Percentiles rank a stretch among this genome's conserved stretches.
Evolutionary conservation across 768 basidiomycete species (phyloP).

Genomic region (Rhodosporidiobolus sp.): DNA sequence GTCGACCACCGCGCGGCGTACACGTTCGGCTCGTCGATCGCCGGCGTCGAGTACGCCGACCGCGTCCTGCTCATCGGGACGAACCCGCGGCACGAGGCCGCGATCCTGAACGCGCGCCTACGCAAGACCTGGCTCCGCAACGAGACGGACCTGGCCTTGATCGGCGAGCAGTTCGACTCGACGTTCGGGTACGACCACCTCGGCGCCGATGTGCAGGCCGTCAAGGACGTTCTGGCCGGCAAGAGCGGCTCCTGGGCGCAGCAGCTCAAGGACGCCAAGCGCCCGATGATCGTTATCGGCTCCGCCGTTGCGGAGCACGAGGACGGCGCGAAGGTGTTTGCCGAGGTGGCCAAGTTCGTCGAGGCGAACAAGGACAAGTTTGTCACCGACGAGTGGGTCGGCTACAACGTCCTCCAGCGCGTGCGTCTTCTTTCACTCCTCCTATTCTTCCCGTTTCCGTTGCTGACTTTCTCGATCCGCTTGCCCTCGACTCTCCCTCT

Average conservation of each 20-base stretch:
- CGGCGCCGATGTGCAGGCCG: slow-evolving; percentile 68
- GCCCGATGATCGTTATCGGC: slow-evolving; percentile 88
- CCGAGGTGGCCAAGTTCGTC: slow-evolving; percentile 73
- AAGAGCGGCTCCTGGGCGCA: slow-evolving; percentile 60
- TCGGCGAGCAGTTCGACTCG: slow-evolving; percentile 87
- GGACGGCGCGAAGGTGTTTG: slow-evolving; percentile 74
- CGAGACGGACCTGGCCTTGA: slow-evolving; percentile 76
- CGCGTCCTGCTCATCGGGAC: slow-evolving; percentile 90
- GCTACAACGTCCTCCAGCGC: slow-evolving; percentile 86
- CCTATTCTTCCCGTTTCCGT: neutral
- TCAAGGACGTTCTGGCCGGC: slow-evolving; percentile 72
- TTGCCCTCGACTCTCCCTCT: neutral
- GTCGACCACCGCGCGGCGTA: slow-evolving; percentile 93
- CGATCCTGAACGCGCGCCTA: slow-evolving; percentile 94
- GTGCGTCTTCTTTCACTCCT: slow-evolving; percentile 54
- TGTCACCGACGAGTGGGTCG: slow-evolving; percentile 88
- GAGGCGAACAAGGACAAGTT: slow-evolving; percentile 70
- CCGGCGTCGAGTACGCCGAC: slow-evolving; percentile 85
- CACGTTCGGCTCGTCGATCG: slow-evolving; percentile 89
- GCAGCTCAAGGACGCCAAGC: slow-evolving; percentile 85
- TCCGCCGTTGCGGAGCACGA: slow-evolving; percentile 78
- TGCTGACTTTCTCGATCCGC: neutral
- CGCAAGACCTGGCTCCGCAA: slow-evolving; percentile 90
- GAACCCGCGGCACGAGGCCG: slow-evolving; percentile 94
- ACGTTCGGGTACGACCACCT: slow-evolving; percentile 91